Percentiles rank a stretch among this genome's conserved stretches.
phyloP scores from a whole-genome alignment of 768 basidiomycete species.

The Boletus sp. region DNA sequence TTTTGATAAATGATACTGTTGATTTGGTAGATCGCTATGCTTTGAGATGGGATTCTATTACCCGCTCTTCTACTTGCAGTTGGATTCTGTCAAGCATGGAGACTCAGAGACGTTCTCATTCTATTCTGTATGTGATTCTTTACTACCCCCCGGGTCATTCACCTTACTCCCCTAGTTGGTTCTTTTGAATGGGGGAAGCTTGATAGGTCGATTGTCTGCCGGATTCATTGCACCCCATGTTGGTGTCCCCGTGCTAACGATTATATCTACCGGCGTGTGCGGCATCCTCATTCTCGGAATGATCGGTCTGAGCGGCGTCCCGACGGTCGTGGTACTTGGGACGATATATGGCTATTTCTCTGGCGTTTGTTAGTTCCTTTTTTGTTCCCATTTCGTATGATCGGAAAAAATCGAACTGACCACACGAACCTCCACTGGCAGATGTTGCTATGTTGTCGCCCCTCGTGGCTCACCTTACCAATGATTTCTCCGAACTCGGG shows the following conservation, averaged over 20 bases:
- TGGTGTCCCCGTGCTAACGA: slow-evolving; percentile 45
- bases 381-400: not conserved
- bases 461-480: slow-evolving; percentile 14
- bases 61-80: slow-evolving; percentile 56
- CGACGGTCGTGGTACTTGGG: slow-evolving; percentile 39
- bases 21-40: slow-evolving; percentile 13
- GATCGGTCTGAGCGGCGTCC: slow-evolving; percentile 37
- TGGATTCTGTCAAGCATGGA: slow-evolving; percentile 49
- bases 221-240: slow-evolving; percentile 17
- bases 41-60: slow-evolving; percentile 43
- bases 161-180: slow-evolving; percentile 36
- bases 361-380: slow-evolving; percentile 37
- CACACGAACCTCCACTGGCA: not conserved
- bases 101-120: slow-evolving; percentile 50
- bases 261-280: slow-evolving; percentile 33
- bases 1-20: not conserved
- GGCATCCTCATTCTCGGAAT: slow-evolving; percentile 43
- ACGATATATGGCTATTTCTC: slow-evolving; percentile 48
- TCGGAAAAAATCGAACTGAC: not conserved
- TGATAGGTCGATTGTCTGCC: too few relatives aligned
- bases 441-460: slow-evolving; percentile 40
- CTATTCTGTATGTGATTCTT: slow-evolving; percentile 41
- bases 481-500: slow-evolving; percentile 48
- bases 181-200: slow-evolving; percentile 48
- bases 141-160: not conserved